These are phyloP conservation scores for Pleurotus djamor DNA, from an alignment of 768 basidiomycete genomes.

Conservation along the genomic window DNA sequence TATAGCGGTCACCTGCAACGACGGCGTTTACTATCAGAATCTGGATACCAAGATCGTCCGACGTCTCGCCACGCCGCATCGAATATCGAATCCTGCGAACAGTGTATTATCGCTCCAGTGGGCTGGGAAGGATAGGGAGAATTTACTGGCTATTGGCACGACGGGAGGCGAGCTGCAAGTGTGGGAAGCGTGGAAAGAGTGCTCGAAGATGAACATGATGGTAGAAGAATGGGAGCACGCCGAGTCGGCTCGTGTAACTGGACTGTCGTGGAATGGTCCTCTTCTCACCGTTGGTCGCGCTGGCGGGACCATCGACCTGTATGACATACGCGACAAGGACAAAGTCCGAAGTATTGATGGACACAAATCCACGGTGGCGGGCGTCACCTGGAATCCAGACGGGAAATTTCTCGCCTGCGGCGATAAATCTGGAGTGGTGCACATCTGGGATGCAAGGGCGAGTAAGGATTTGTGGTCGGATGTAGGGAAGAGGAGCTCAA, in stretches of 20 bases:
- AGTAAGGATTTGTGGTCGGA: conserved; percentile 24
- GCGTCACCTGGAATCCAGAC: conserved; percentile 73
- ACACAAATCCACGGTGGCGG: conserved; percentile 75
- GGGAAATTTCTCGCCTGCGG: conserved; percentile 81
- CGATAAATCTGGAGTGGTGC: conserved; percentile 83
- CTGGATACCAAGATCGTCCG: conserved; percentile 52
- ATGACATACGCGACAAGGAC: conserved; percentile 52
- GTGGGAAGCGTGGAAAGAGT: conserved; percentile 44
- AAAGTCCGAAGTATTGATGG: conserved; percentile 26
- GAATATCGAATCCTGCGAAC: background rate
- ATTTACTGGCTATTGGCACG: conserved; percentile 50
- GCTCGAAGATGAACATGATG: conserved; percentile 24
- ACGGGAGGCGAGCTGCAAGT: conserved; percentile 47
- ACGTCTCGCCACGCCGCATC: conserved; percentile 33
- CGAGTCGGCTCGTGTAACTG: conserved; percentile 19
- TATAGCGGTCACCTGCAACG: conserved; percentile 62
- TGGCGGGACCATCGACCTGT: conserved; percentile 63
- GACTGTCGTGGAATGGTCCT: conserved; percentile 57
- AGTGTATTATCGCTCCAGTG: conserved; percentile 35
- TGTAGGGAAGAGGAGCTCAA: conserved; percentile 53
- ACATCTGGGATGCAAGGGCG: conserved; percentile 73
- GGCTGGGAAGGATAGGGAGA: conserved; percentile 37
- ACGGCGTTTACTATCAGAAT: conserved; percentile 62
- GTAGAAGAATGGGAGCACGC: conserved; percentile 39
- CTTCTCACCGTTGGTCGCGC: conserved; percentile 62